phyloP scores from a whole-genome alignment of 2,329 filamentous ascomycete species.

The Aspergillus neoniger region DNA sequence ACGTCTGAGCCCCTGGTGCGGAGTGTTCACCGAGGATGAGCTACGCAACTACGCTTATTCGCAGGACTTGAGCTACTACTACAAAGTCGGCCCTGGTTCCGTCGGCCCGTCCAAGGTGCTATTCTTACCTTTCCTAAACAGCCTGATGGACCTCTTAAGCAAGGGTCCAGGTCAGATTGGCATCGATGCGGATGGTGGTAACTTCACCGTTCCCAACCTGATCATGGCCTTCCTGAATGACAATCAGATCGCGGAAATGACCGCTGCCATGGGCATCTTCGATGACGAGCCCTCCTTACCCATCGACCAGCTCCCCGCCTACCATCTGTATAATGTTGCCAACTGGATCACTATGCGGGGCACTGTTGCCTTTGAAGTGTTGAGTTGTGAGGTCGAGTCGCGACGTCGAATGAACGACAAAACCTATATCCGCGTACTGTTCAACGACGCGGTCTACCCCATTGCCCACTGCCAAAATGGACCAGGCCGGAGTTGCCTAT shows the following conservation, averaged over 20 bases:
- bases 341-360: slow-evolving; percentile 61
- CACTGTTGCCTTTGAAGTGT: slow-evolving; percentile 64
- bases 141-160: slow-evolving; percentile 55
- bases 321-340: slow-evolving; percentile 55
- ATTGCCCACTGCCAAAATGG: slow-evolving; percentile 58
- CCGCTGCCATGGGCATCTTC: slow-evolving; percentile 62
- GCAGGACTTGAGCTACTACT: slow-evolving; percentile 69
- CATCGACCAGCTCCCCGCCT: slow-evolving; percentile 48
- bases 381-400: slow-evolving; percentile 51
- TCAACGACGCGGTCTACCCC: slow-evolving; percentile 66
- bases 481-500: slow-evolving; percentile 56
- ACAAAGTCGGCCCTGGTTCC: slow-evolving; percentile 53
- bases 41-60: slow-evolving; percentile 66
- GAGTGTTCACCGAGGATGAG: slow-evolving; percentile 63
- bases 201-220: slow-evolving; percentile 55
- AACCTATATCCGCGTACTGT: slow-evolving; percentile 56
- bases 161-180: slow-evolving; percentile 46
- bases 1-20: slow-evolving; percentile 62
- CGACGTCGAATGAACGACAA: slow-evolving; percentile 27
- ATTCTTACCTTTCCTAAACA: slow-evolving; percentile 54
- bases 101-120: slow-evolving; percentile 30
- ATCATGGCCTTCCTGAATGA: slow-evolving; percentile 67
- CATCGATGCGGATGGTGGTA: slow-evolving; percentile 49
- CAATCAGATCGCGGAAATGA: slow-evolving; percentile 65
- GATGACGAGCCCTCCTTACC: slow-evolving; percentile 57